Percentiles rank a stretch among this genome's conserved stretches.
Conservation (phyloP, 2,329 filamentous ascomycete genomes). For the Neofusicoccum sp. region DNA sequence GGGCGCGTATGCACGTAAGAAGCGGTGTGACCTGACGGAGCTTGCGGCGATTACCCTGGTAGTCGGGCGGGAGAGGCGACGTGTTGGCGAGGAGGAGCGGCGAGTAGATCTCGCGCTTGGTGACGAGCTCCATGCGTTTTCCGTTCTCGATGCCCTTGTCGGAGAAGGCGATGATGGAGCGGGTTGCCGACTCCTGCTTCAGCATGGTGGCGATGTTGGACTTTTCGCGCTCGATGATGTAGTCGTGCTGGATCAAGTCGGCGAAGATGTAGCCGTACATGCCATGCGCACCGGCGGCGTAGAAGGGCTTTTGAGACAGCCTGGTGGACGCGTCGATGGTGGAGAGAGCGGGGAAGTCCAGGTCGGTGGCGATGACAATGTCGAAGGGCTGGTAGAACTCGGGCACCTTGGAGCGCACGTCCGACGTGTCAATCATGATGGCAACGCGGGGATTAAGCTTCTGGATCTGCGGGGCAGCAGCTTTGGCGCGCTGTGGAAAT, state of each 20-base stretch:
- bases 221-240: slow-evolving; percentile 79
- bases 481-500: slow-evolving; percentile 64
- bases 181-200: slow-evolving; percentile 73
- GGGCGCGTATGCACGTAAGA: slow-evolving; percentile 79
- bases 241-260: slow-evolving; percentile 87
- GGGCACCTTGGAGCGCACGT: slow-evolving; percentile 65
- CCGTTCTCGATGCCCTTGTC: slow-evolving; percentile 60
- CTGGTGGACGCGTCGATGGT: slow-evolving; percentile 85
- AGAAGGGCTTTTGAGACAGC: slow-evolving; percentile 76
- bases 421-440: slow-evolving; percentile 66
- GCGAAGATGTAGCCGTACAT: slow-evolving; percentile 95
- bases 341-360: slow-evolving; percentile 70
- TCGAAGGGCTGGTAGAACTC: slow-evolving; percentile 79
- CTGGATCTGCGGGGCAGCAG: slow-evolving; percentile 72
- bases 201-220: slow-evolving; percentile 64
- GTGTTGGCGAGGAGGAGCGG: slow-evolving; percentile 83
- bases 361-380: slow-evolving; percentile 85
- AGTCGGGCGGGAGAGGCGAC: slow-evolving; percentile 67
- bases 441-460: slow-evolving; percentile 87
- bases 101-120: slow-evolving; percentile 86
- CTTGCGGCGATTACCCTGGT: slow-evolving; percentile 66
- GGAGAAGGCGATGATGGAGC: slow-evolving; percentile 69
- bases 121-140: slow-evolving; percentile 79
- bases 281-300: slow-evolving; percentile 82
- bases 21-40: slow-evolving; percentile 75